These are phyloP conservation scores for Monosporascus cannonballus DNA, from an alignment of 2,329 filamentous ascomycete species.

Conservation along the genomic window DNA sequence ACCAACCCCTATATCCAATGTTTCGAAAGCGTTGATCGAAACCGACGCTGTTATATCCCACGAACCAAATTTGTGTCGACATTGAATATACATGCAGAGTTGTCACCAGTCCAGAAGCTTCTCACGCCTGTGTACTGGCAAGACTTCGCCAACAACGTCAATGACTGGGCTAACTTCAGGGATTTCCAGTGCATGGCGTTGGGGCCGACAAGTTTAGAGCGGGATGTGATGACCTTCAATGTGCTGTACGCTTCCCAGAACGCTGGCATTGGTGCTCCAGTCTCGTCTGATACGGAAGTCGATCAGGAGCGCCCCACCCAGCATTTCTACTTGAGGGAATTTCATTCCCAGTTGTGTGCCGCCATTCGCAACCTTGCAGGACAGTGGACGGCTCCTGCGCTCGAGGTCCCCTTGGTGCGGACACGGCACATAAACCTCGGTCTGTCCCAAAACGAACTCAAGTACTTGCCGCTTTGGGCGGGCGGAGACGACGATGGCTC, in stretches of 20 bases:
- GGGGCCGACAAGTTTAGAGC: background rate
- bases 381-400: constrained; percentile 17
- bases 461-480: constrained; percentile 61
- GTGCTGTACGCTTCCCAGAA: background rate
- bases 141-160: constrained; percentile 1
- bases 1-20: background rate
- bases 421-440: constrained; percentile 44
- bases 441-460: constrained; percentile 51
- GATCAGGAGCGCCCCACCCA: background rate
- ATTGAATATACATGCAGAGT: constrained; percentile 1
- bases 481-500: constrained; percentile 46
- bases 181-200: background rate
- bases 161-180: background rate
- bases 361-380: constrained; percentile 5
- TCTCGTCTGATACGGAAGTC: background rate
- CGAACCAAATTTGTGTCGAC: constrained; percentile 1
- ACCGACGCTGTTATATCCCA: constrained; percentile 14
- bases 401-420: constrained; percentile 29
- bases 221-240: too few relatives aligned
- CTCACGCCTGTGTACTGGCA: constrained; percentile 32
- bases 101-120: constrained; percentile 25
- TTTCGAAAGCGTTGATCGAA: constrained; percentile 3
- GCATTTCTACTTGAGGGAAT: background rate
- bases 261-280: background rate
- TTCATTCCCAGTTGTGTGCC: constrained; percentile 7